Evolutionary conservation across 164 flowering plant genomes (phyloP), one percentile per base, ranked within the genome.

Genomic region (Annona cherimola): DNA sequence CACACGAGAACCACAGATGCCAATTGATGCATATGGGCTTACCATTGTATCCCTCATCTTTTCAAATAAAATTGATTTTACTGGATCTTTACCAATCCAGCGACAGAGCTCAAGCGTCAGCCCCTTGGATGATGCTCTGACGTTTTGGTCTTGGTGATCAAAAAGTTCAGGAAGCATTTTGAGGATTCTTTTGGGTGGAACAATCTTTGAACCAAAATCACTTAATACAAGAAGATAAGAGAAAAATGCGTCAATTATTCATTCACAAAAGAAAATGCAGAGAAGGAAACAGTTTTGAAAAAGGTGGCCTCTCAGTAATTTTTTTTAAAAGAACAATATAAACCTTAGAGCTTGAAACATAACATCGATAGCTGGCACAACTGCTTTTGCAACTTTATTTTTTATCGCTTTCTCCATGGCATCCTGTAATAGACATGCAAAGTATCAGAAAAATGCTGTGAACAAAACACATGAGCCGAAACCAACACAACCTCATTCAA

Each of bases 41-140:
- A 96, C 99, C 99, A 96, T 96, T 35, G 98, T 89, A 84, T 96
- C 99, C 65, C 99, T 75, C 99, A 96, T 96, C 70, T 96, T 96
- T 83, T 96, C 99, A 81, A 96, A 87, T 76, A 96, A 82, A 55
- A 93, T 93, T 41, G 97, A 87, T 71, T 93, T 96, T 18, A 96
- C 97, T 43, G 96, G 87, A 43, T 96, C 99, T 79, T 96, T 96
- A 39, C 99, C 98, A 76, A 93, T 93, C 99, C 99, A 96, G 59
- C 99, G 99, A 72, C 97, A 96, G 75, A 96, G 92, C 84, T 96
- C 99, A 63, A 96, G 89, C 11, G 99, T 96, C 82, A 96, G 76
- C 40, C 99, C 99, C 81, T 96, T 96, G 5, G 99, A 87, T n/a
- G 87, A 96, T 63, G 98, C 96, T 79, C 98, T 96, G 50, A 96